Evolutionary conservation across 148 eudicot genomes (phyloP).

Genomic region (Suaeda aralocaspica): DNA sequence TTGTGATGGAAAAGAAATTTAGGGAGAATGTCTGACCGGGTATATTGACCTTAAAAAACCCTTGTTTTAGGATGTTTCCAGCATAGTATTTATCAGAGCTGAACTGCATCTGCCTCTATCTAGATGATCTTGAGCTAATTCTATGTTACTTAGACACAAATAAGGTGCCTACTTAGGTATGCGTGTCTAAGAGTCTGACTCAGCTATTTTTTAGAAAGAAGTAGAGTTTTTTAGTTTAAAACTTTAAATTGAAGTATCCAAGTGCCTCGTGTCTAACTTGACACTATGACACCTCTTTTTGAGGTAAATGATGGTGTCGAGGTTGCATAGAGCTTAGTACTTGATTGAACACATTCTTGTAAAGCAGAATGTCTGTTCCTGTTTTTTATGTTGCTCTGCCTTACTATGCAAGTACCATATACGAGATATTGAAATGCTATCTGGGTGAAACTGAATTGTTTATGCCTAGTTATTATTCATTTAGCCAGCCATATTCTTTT

Average conservation of each 20-base stretch:
- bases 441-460: background rate
- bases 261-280: too few species aligned
- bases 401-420: background rate
- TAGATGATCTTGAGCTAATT: background rate
- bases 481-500: background rate
- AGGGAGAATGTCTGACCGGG: background rate
- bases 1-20: background rate
- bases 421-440: background rate
- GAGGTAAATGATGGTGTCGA: too few species aligned
- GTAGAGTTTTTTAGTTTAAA: too few species aligned
- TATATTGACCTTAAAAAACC: background rate
- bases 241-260: too few species aligned
- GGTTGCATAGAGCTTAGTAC: too few species aligned
- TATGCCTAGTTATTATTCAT: too few species aligned
- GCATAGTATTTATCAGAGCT: background rate
- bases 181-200: too few species aligned
- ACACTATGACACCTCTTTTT: too few species aligned
- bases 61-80: background rate
- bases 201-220: too few species aligned
- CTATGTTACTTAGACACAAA: too few species aligned
- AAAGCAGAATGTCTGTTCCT: background rate
- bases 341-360: background rate
- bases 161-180: too few species aligned
- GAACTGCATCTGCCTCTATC: background rate
- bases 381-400: background rate